Percentiles rank a stretch among this genome's conserved stretches.
These are phyloP conservation scores for Gamsiella multidivaricata DNA, from an alignment of 192 early-diverging fungal species.

Conservation along the genomic window DNA sequence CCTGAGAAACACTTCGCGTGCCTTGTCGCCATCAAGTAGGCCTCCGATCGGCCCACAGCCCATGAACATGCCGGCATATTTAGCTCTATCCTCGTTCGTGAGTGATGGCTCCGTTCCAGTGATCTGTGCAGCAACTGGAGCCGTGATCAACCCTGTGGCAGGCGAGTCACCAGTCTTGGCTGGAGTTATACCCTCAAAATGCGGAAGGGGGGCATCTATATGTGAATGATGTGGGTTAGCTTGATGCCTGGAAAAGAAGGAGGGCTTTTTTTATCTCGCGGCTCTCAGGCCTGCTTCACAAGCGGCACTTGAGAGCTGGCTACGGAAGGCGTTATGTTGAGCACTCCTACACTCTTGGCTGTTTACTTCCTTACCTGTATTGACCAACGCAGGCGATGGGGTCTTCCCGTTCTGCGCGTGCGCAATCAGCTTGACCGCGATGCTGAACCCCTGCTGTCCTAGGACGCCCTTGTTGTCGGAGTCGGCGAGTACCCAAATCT, in stretches of 20 bases:
- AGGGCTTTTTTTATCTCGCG: background rate
- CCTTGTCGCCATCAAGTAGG: slow-evolving; percentile 71
- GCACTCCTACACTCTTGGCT: too few relatives aligned
- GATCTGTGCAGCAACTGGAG: slow-evolving; percentile 16
- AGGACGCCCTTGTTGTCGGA: slow-evolving; percentile 79
- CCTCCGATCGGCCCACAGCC: slow-evolving; percentile 46
- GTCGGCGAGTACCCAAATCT: slow-evolving; percentile 93
- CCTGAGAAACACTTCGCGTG: slow-evolving; percentile 80
- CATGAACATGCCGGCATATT: slow-evolving; percentile 53
- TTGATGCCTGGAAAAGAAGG: background rate
- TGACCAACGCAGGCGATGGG: slow-evolving; percentile 63
- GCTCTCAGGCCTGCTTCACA: background rate
- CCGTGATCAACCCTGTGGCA: background rate
- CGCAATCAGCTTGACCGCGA: slow-evolving; percentile 91
- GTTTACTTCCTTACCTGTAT: slow-evolving; percentile 52
- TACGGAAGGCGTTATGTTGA: too few relatives aligned
- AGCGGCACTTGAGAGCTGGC: background rate
- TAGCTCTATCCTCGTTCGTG: slow-evolving; percentile 35
- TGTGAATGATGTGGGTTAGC: background rate
- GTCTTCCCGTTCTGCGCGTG: slow-evolving; percentile 80
- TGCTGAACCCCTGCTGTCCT: slow-evolving; percentile 76
- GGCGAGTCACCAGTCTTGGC: slow-evolving; percentile 13
- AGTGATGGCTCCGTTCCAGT: slow-evolving; percentile 41
- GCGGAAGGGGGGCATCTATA: slow-evolving; percentile 64
- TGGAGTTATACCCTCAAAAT: slow-evolving; percentile 65